Percentiles rank a stretch among this genome's conserved stretches.
These are phyloP conservation scores for Pisolithus tinctorius DNA, from an alignment of 768 basidiomycete genomes.

Conservation along the genomic window DNA sequence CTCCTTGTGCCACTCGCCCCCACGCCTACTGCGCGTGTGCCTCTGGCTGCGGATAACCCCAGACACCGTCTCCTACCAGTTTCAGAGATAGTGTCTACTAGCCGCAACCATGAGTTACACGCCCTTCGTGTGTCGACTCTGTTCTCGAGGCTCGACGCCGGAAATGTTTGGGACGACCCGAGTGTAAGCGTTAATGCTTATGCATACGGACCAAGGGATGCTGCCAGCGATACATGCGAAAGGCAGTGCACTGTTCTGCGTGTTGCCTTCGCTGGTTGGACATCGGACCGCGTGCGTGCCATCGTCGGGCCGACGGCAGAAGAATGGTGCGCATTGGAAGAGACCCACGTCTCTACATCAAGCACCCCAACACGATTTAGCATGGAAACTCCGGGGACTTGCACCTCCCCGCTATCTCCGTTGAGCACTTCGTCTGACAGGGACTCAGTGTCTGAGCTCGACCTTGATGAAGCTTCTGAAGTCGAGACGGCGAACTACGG, in stretches of 20 bases:
- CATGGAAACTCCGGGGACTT: background rate
- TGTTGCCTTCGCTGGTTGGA: slow-evolving; percentile 72
- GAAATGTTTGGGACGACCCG: slow-evolving; percentile 51
- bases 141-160: slow-evolving; percentile 64
- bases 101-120: slow-evolving; percentile 48
- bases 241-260: slow-evolving; percentile 62
- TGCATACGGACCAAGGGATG: slow-evolving; percentile 43
- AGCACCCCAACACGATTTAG: slow-evolving; percentile 1
- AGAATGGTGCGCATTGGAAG: slow-evolving; percentile 73
- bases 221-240: slow-evolving; percentile 19
- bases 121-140: slow-evolving; percentile 58
- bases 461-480: slow-evolving; percentile 2
- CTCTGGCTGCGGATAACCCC: slow-evolving; percentile 33
- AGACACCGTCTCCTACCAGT: slow-evolving; percentile 45
- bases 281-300: slow-evolving; percentile 51
- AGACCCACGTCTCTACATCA: slow-evolving; percentile 26
- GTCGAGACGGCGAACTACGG: slow-evolving; percentile 2
- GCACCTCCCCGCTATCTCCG: background rate
- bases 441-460: slow-evolving; percentile 4
- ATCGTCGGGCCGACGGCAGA: slow-evolving; percentile 66
- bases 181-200: slow-evolving; percentile 51
- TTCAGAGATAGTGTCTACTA: slow-evolving; percentile 43
- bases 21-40: slow-evolving; percentile 60
- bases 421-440: slow-evolving; percentile 8
- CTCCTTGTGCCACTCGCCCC: slow-evolving; percentile 76